These are phyloP conservation scores for Dothideomycetes sp. DNA, from an alignment of 2,329 filamentous ascomycete genomes.

Conservation along the genomic window DNA sequence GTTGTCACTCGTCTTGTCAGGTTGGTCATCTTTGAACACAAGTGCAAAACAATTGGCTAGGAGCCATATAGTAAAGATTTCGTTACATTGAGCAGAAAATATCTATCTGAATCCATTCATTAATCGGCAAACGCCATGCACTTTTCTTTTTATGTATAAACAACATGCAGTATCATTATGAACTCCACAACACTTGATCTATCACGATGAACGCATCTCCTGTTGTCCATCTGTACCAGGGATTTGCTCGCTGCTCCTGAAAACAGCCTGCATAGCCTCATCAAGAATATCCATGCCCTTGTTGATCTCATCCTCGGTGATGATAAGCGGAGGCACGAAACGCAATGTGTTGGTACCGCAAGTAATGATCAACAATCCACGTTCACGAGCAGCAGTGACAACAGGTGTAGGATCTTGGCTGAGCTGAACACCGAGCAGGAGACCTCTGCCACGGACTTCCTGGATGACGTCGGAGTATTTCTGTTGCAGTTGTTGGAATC, in stretches of 20 bases:
- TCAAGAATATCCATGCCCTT: constrained; percentile 68
- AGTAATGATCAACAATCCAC: constrained; percentile 82
- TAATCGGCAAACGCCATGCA: too few relatives aligned
- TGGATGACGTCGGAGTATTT: constrained; percentile 62
- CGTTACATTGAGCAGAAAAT: too few relatives aligned
- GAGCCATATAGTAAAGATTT: too few relatives aligned
- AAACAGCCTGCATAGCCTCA: constrained; percentile 52
- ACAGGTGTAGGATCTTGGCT: constrained; percentile 62
- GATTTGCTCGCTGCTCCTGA: constrained; percentile 31
- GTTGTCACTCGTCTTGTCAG: too few relatives aligned
- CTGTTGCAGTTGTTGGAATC: constrained; percentile 48
- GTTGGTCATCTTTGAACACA: too few relatives aligned
- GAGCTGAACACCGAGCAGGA: constrained; percentile 83
- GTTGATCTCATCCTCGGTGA: constrained; percentile 71
- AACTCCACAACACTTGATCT: too few relatives aligned
- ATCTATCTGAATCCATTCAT: too few relatives aligned
- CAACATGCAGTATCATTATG: too few relatives aligned
- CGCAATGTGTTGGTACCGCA: constrained; percentile 85
- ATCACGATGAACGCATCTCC: constrained; percentile 30
- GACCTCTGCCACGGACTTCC: constrained; percentile 71
- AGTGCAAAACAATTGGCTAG: too few relatives aligned
- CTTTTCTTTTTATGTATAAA: too few relatives aligned
- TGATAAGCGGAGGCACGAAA: constrained; percentile 79
- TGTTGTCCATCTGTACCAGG: constrained; percentile 35
- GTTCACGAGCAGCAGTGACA: constrained; percentile 75